Conservation (phyloP, 345 rosid species). For the Euphorbia lathyris region DNA sequence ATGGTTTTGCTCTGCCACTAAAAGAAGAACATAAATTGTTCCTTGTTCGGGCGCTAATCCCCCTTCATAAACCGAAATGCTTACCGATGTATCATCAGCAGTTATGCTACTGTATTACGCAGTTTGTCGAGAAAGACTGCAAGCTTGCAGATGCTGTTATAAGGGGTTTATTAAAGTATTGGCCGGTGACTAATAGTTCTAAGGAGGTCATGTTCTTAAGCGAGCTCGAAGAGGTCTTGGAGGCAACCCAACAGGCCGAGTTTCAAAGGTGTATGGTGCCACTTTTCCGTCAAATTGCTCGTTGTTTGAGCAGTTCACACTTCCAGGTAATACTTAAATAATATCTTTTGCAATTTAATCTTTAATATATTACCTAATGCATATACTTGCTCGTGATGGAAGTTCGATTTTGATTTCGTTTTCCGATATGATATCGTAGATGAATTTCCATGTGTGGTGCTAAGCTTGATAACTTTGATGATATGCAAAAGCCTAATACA, state of each 20-base stretch:
- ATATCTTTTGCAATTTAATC: too few relatives aligned
- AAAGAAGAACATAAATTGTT: slow-evolving; percentile 74
- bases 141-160: slow-evolving; percentile 62
- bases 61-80: slow-evolving; percentile 72
- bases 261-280: slow-evolving; percentile 72
- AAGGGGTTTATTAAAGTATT: slow-evolving; percentile 58
- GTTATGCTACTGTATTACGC: slow-evolving; percentile 57
- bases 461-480: neutral
- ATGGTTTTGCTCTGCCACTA: slow-evolving; percentile 71
- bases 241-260: slow-evolving; percentile 68
- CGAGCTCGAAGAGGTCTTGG: slow-evolving; percentile 70
- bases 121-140: slow-evolving; percentile 73
- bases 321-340: slow-evolving; percentile 53
- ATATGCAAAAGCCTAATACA: too few relatives aligned
- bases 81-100: slow-evolving; percentile 71
- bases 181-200: slow-evolving; percentile 70
- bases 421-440: neutral
- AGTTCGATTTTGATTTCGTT: neutral
- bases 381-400: neutral
- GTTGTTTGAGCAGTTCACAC: slow-evolving; percentile 68
- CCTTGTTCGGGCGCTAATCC: slow-evolving; percentile 59
- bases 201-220: slow-evolving; percentile 69
- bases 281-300: slow-evolving; percentile 59
- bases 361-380: neutral
- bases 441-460: neutral